Evolutionary conservation across 257 asterid species (phyloP).

Genomic region (Nicotiana noctiflora): DNA sequence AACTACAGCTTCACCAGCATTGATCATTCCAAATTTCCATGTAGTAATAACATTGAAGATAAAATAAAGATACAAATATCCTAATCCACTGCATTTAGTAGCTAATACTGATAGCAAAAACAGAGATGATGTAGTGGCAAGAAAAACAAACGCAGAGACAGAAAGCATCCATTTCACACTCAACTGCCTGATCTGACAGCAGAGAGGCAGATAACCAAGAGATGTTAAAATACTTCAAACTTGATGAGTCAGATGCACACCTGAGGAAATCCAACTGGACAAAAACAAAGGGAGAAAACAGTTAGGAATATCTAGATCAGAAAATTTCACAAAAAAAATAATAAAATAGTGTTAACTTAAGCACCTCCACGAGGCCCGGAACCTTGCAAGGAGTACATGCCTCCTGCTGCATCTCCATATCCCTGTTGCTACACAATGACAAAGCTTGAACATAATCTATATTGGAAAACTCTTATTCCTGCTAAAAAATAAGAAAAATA

Average conservation of each 20-base stretch:
- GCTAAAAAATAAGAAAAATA: slow-evolving; percentile 8
- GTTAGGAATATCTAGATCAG: neutral
- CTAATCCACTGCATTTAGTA: too few species aligned
- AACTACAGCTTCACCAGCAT: neutral
- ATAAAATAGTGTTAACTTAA: slow-evolving; percentile 13
- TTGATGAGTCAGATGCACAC: slow-evolving; percentile 32
- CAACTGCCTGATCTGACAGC: neutral
- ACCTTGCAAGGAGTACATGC: slow-evolving; percentile 32
- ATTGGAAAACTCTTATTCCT: neutral
- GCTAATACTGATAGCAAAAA: too few species aligned
- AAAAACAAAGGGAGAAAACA: slow-evolving; percentile 6
- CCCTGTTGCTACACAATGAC: slow-evolving; percentile 46
- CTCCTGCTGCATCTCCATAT: slow-evolving; percentile 48
- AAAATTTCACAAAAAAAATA: neutral
- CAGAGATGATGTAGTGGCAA: too few species aligned
- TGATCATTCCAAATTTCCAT: too few species aligned
- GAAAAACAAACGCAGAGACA: too few species aligned
- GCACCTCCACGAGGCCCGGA: slow-evolving; percentile 45
- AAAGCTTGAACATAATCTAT: neutral
- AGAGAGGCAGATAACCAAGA: neutral
- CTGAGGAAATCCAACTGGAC: slow-evolving; percentile 89
- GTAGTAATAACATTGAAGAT: too few species aligned
- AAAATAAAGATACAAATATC: too few species aligned
- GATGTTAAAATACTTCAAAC: neutral
- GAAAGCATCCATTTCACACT: too few species aligned